These are phyloP conservation scores for Aspergillus udagawae DNA, from an alignment of 2,329 filamentous ascomycete genomes.

Conservation along the genomic window DNA sequence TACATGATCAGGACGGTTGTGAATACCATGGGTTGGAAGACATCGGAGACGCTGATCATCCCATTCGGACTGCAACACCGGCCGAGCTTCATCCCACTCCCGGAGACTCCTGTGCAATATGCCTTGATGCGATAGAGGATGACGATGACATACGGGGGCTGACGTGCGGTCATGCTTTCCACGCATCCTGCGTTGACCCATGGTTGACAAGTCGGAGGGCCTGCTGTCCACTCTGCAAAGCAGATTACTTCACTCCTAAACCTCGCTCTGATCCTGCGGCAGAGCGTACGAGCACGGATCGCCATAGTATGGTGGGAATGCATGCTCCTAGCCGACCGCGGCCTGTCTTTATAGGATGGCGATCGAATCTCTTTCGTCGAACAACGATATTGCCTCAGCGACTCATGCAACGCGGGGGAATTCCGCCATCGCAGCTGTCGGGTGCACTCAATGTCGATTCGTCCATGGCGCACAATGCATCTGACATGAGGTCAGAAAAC, in stretches of 20 bases:
- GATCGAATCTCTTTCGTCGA: conserved; percentile 28
- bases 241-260: conserved; percentile 95
- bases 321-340: conserved; percentile 30
- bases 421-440: background rate
- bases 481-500: background rate
- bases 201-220: conserved; percentile 93
- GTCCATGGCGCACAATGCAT: background rate
- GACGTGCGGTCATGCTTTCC: conserved; percentile 96
- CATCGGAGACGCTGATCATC: conserved; percentile 70
- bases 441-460: background rate
- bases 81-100: conserved; percentile 76
- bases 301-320: conserved; percentile 22
- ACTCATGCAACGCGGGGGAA: conserved; percentile 22
- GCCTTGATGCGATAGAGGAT: conserved; percentile 88
- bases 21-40: conserved; percentile 59
- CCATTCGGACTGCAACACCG: conserved; percentile 76
- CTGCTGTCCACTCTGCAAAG: conserved; percentile 96
- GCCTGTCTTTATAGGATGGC: conserved; percentile 31
- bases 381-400: conserved; percentile 37
- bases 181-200: conserved; percentile 90
- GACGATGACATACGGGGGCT: conserved; percentile 93
- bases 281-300: conserved; percentile 29
- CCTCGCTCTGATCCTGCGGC: conserved; percentile 59
- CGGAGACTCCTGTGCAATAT: conserved; percentile 94
- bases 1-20: conserved; percentile 22